Conservation (phyloP, 2,329 filamentous ascomycete genomes). For the Tolypocladium tundrense region DNA sequence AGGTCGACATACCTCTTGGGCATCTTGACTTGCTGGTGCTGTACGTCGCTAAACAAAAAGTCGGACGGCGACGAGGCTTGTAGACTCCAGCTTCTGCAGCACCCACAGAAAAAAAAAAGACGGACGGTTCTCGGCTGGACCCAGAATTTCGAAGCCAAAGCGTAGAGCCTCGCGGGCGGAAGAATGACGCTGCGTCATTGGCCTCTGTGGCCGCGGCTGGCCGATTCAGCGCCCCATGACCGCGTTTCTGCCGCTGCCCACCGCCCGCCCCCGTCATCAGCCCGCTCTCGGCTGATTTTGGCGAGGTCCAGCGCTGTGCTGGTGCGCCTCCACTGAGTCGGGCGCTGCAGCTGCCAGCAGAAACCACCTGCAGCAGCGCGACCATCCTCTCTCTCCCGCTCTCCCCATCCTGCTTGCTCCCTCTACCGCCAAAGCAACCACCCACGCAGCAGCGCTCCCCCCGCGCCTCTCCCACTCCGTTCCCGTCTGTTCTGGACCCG, state of each 20-base stretch:
- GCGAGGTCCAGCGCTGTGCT: constrained; percentile 5
- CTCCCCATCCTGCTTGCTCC: not conserved
- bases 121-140: not conserved
- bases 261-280: constrained; percentile 20
- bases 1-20: constrained; percentile 11
- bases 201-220: constrained; percentile 10
- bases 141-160: constrained; percentile 2
- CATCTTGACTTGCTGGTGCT: constrained; percentile 5
- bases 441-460: not conserved
- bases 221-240: constrained; percentile 11
- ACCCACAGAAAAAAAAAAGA: constrained; percentile 2
- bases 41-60: not conserved
- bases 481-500: not conserved
- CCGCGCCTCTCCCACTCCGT: not conserved
- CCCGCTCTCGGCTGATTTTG: constrained; percentile 9
- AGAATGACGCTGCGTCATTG: constrained; percentile 19
- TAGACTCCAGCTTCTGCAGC: not conserved
- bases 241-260: constrained; percentile 18
- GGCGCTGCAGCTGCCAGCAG: constrained; percentile 4
- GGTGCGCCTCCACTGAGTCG: not conserved
- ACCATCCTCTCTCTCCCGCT: not conserved
- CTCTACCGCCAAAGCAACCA: not conserved
- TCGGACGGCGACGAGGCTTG: not conserved
- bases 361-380: constrained; percentile 3
- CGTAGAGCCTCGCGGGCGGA: constrained; percentile 12